Conservation (phyloP, 805 yeast species). For the Candida incommunis region DNA sequence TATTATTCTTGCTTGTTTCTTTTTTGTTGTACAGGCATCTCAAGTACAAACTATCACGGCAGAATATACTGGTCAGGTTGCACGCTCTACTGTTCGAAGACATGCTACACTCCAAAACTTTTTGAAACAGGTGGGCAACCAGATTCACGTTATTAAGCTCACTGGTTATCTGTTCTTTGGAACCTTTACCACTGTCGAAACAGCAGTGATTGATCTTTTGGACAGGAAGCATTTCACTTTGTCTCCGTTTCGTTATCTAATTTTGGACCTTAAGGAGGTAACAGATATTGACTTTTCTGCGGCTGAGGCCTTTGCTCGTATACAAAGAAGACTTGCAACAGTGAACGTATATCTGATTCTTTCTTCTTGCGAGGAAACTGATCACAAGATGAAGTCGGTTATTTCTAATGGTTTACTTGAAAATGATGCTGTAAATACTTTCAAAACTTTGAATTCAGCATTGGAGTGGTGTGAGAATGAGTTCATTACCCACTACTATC, state of each 20-base stretch:
- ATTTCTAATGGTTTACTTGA: constrained; percentile 18
- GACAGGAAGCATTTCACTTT: constrained; percentile 34
- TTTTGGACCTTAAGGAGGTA: constrained; percentile 76
- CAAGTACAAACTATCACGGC: constrained; percentile 70
- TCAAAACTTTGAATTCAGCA: constrained; percentile 70
- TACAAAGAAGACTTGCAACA: constrained; percentile 61
- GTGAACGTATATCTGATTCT: constrained; percentile 59
- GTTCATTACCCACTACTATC: constrained; percentile 52
- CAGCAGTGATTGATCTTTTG: constrained; percentile 28
- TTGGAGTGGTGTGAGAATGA: constrained; percentile 96
- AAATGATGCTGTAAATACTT: constrained; percentile 38
- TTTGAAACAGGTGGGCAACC: constrained; percentile 73
- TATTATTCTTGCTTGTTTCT: constrained; percentile 77
- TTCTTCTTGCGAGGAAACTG: constrained; percentile 60
- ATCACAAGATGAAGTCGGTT: constrained; percentile 40
- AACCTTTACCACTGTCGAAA: constrained; percentile 82
- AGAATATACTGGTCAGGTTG: constrained; percentile 73
- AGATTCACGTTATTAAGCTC: constrained; percentile 73
- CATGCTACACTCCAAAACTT: constrained; percentile 84
- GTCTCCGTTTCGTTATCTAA: constrained; percentile 61
- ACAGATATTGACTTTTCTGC: constrained; percentile 79
- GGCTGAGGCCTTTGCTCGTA: constrained; percentile 85
- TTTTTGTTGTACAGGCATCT: constrained; percentile 90
- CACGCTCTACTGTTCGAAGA: constrained; percentile 82
- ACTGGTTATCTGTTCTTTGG: constrained; percentile 91